A percentile compares a stretch with the other conserved stretches of the same genome.
Conservation (phyloP, 2,329 filamentous ascomycete species). For the Fusarium sp. region DNA sequence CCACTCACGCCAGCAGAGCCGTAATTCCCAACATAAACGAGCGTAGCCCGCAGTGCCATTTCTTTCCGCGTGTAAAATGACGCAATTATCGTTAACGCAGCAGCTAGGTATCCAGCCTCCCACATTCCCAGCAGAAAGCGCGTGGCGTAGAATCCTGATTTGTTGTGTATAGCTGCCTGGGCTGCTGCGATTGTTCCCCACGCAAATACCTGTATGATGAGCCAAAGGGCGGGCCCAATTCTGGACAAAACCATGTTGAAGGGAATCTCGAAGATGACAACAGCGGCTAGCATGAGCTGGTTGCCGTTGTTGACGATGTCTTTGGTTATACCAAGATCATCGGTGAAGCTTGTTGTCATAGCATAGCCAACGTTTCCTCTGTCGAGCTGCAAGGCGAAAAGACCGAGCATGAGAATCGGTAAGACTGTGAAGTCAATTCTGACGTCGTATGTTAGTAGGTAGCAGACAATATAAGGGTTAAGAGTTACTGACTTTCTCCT, state of each 20-base stretch:
- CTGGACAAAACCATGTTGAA: constrained; percentile 9
- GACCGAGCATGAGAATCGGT: constrained; percentile 14
- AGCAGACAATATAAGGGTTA: rapidly evolving
- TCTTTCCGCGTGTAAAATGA: constrained; percentile 3
- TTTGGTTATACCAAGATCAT: constrained; percentile 16
- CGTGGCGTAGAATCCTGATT: not conserved
- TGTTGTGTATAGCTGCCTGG: constrained; percentile 3
- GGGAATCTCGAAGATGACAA: constrained; percentile 9
- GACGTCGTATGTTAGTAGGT: rapidly evolving
- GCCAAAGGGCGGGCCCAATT: constrained; percentile 12
- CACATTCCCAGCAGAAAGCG: constrained; percentile 6
- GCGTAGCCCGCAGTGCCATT: constrained; percentile 5
- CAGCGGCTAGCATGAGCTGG: constrained; percentile 9
- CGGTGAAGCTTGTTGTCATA: constrained; percentile 15
- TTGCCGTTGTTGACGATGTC: constrained; percentile 24
- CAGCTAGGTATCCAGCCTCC: constrained; percentile 16
- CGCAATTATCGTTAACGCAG: not conserved
- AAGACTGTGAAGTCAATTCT: constrained; percentile 16
- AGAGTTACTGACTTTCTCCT: not conserved
- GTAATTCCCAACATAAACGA: constrained; percentile 22
- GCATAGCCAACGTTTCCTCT: constrained; percentile 20
- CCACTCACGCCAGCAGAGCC: constrained; percentile 16
- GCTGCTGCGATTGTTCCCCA: constrained; percentile 22
- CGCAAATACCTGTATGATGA: not conserved
- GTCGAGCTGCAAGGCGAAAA: constrained; percentile 9